Percentiles rank a stretch among this genome's conserved stretches.
Evolutionary conservation across 192 early-diverging fungal genomes (phyloP).

Genomic region (Podila minutissima): DNA sequence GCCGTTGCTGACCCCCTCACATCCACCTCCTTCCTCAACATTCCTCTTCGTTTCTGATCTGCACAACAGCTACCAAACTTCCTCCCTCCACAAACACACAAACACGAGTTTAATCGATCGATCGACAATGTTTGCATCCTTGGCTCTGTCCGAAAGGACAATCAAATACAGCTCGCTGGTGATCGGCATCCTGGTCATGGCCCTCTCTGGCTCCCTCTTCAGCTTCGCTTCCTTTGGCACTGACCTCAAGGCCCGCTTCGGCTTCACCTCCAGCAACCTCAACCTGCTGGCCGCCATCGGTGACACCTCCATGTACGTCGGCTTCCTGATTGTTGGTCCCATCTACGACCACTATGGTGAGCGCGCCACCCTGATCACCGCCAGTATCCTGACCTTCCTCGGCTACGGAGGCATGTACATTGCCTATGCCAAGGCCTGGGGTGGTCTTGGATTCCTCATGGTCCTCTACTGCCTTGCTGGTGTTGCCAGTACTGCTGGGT

Average conservation of each 20-base stretch:
- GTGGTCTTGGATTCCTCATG: conserved; percentile 49
- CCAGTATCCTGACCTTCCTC: conserved; percentile 32
- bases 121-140: conserved; percentile 3
- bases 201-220: conserved; percentile 45
- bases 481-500: conserved; percentile 48
- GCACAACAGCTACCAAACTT: neutral
- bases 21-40: neutral
- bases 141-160: conserved; percentile 26
- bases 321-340: conserved; percentile 47
- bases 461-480: conserved; percentile 48
- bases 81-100: neutral
- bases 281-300: conserved; percentile 47
- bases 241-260: conserved; percentile 47
- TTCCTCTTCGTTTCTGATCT: conserved; percentile 3
- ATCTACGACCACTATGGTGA: conserved; percentile 50
- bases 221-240: conserved; percentile 46
- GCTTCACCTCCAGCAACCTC: conserved; percentile 45
- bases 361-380: conserved; percentile 40
- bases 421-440: conserved; percentile 52
- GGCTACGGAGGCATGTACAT: conserved; percentile 52
- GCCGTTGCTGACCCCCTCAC: too few species aligned
- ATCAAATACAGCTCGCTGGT: conserved; percentile 29
- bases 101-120: neutral
- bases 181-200: conserved; percentile 46
- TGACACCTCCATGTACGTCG: conserved; percentile 49